These are phyloP conservation scores for Parastagonospora nodorum DNA, from an alignment of 2,329 filamentous ascomycete species.

Conservation along the genomic window DNA sequence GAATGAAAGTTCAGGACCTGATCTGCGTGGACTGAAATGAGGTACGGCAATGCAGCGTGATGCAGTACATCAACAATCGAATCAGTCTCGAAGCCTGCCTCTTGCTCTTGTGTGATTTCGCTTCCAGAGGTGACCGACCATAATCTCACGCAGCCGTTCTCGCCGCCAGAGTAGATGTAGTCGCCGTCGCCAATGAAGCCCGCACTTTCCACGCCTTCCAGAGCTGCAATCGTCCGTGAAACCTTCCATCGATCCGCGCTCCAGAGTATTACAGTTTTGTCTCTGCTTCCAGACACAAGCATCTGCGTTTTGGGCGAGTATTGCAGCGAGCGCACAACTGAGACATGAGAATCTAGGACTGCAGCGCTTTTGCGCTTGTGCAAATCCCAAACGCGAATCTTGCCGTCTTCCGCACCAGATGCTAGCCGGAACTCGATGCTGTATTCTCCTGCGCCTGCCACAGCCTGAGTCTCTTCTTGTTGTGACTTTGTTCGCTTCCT, in stretches of 20 bases:
- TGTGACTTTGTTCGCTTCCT: conserved; percentile 50
- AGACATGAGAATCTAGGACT: conserved; percentile 88
- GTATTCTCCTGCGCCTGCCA: conserved; percentile 48
- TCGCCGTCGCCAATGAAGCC: conserved; percentile 76
- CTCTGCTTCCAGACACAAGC: conserved; percentile 82
- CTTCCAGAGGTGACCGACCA: conserved; percentile 80
- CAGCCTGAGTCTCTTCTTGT: conserved; percentile 45
- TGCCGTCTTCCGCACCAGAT: conserved; percentile 92
- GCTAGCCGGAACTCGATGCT: conserved; percentile 76
- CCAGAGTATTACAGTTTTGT: conserved; percentile 95
- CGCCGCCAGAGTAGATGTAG: conserved; percentile 82
- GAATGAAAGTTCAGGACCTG: conserved; percentile 83
- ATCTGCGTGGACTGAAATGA: conserved; percentile 85
- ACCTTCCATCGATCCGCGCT: conserved; percentile 84
- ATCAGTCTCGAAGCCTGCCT: conserved; percentile 62
- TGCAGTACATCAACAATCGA: conserved; percentile 75
- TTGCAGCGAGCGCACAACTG: conserved; percentile 85
- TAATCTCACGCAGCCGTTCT: conserved; percentile 79
- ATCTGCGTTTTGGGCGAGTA: conserved; percentile 76
- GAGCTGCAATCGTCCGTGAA: conserved; percentile 77
- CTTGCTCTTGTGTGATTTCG: conserved; percentile 79
- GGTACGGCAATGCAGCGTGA: conserved; percentile 66
- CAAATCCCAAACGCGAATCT: conserved; percentile 88
- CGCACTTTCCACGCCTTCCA: conserved; percentile 83
- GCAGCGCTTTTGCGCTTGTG: conserved; percentile 79